Evolutionary conservation across 2,329 filamentous ascomycete genomes (phyloP), one percentile per base, ranked within the genome.

Genomic region (Emmonsiellopsis sp.): DNA sequence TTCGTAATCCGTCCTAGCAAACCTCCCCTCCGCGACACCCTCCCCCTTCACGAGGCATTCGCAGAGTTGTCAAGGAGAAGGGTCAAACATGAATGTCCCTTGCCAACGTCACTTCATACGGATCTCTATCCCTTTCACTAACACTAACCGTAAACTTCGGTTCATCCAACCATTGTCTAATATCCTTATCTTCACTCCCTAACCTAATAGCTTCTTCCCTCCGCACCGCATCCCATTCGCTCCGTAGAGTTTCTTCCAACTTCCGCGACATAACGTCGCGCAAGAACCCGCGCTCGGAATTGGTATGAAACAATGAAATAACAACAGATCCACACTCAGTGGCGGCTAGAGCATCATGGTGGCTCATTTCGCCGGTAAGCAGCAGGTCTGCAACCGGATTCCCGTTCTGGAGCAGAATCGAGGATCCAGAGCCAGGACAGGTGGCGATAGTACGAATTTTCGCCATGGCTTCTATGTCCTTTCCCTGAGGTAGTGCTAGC

Each of bases 281-380:
- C 62, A 98, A 71, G 66, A 92, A 98, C 0, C 83, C 85, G 37
- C 93, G 77, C 75, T 98, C 93, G 0, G 88, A 93, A 69, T 97
- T 97, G 62, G 87, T 92, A 69, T 98, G 93, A 63, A 95, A 95
- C 47, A 95, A 78, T 41, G 85, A 86, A 50, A 97, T 81, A 0
- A 97, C 87, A 52, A 83, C 86, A 58, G 85, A 85, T 1, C 91
- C 91, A 55, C 84, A 81, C 74, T 96, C 91, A 31, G 87, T 89
- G 1, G 90, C 89, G 40, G 87, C 82, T 54, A 98, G 79, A 2
- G 92, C 90, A 58, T 93, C 89, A 67, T 98, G 93, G 67, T 98
- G 93, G 63, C 83, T 87, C 76, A 97, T 81, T 73, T 98, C 93
- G 1, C 93, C 93, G 0, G 89, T 97, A 61, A 98, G 87, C 3